Percentiles rank a stretch among this genome's conserved stretches.
These are phyloP conservation scores for Babesia bigemina DNA, from an alignment of 169 alveolate species.

Conservation along the genomic window DNA sequence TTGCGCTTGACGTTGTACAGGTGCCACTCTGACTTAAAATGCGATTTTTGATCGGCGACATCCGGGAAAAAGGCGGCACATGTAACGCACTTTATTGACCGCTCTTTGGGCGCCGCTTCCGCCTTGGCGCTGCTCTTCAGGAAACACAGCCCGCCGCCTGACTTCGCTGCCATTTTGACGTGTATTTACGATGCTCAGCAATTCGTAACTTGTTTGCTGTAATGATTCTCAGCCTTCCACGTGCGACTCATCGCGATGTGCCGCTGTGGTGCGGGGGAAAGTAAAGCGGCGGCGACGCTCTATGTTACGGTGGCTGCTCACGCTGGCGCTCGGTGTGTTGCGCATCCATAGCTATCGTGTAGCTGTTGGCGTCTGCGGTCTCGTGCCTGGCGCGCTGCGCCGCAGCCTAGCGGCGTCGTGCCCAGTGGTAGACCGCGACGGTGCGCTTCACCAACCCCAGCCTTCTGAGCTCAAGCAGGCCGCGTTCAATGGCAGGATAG, in stretches of 20 bases:
- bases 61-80: slow-evolving; percentile 50
- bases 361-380: slow-evolving; percentile 6
- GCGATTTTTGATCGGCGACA: slow-evolving; percentile 64
- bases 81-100: slow-evolving; percentile 43
- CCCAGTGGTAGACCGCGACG: not conserved
- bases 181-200: not conserved
- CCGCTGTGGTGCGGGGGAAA: slow-evolving; percentile 7
- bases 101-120: slow-evolving; percentile 2
- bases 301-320: slow-evolving; percentile 20
- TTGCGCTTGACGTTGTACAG: slow-evolving; percentile 82
- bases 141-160: slow-evolving; percentile 38
- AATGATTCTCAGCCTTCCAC: not conserved
- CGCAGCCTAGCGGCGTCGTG: not conserved
- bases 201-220: not conserved
- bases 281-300: slow-evolving; percentile 13
- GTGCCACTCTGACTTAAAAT: slow-evolving; percentile 87
- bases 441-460: not conserved
- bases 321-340: slow-evolving; percentile 25
- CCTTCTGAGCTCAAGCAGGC: slow-evolving; percentile 15
- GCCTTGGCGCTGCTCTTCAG: slow-evolving; percentile 24
- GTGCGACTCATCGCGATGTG: slow-evolving; percentile 24
- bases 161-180: not conserved
- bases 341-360: slow-evolving; percentile 26
- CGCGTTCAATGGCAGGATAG: slow-evolving; percentile 51
- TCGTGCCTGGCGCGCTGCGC: not conserved